Evolutionary conservation across 2,329 filamentous ascomycete genomes (phyloP).

Genomic region (Lachnellula hyalina): DNA sequence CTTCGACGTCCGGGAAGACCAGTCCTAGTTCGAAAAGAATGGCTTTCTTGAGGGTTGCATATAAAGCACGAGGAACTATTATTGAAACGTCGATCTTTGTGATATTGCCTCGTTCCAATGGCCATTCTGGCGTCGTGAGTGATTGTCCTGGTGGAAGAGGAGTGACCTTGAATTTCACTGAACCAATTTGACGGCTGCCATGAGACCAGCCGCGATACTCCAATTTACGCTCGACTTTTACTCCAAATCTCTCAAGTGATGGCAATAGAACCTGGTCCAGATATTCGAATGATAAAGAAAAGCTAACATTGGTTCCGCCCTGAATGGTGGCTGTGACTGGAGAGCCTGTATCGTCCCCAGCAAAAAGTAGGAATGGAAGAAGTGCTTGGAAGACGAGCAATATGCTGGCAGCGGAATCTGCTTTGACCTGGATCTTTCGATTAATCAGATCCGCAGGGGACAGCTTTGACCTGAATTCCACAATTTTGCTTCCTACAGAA

Average conservation of each 20-base stretch:
- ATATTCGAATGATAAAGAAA: slow-evolving; percentile 56
- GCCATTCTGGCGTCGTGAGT: slow-evolving; percentile 33
- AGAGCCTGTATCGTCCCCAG: slow-evolving; percentile 38
- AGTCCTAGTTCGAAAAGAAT: slow-evolving; percentile 37
- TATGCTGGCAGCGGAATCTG: slow-evolving; percentile 49
- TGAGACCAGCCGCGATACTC: slow-evolving; percentile 44
- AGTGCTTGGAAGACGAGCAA: slow-evolving; percentile 56
- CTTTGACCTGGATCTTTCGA: slow-evolving; percentile 44
- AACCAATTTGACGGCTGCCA: slow-evolving; percentile 22
- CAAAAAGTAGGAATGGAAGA: slow-evolving; percentile 53
- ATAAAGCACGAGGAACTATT: slow-evolving; percentile 42
- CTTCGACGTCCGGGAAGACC: slow-evolving; percentile 40
- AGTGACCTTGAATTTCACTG: slow-evolving; percentile 41
- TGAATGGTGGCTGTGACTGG: slow-evolving; percentile 46
- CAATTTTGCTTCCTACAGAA: slow-evolving; percentile 41
- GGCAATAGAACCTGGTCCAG: slow-evolving; percentile 57
- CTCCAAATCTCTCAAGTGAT: slow-evolving; percentile 45
- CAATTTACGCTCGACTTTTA: slow-evolving; percentile 43
- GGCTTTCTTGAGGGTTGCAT: slow-evolving; percentile 36
- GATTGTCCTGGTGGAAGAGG: slow-evolving; percentile 35
- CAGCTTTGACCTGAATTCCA: slow-evolving; percentile 28
- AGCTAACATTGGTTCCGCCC: slow-evolving; percentile 55
- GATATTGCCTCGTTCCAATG: slow-evolving; percentile 32
- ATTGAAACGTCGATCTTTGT: slow-evolving; percentile 46
- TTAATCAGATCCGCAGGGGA: slow-evolving; percentile 27